These are phyloP conservation scores for Comarum palustre DNA, from an alignment of 306 rosid species.

Conservation along the genomic window DNA sequence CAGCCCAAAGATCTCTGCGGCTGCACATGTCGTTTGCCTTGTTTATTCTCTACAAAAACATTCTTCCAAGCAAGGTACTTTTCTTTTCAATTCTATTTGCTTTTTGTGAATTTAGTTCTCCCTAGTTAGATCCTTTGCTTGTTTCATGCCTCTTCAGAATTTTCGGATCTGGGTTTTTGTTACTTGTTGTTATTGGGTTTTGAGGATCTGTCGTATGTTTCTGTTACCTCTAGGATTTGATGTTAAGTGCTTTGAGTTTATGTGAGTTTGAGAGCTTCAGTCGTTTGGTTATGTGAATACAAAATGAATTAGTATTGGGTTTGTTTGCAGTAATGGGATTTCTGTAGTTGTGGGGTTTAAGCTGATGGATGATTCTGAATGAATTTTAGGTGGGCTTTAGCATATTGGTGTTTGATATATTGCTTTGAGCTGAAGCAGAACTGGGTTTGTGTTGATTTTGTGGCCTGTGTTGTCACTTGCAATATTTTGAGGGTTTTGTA, in stretches of 20 bases:
- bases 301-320: conserved; percentile 14
- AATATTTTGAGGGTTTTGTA: conserved; percentile 27
- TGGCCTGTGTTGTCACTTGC: conserved; percentile 14
- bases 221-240: conserved; percentile 20
- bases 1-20: conserved; percentile 46
- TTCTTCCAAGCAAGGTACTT: conserved; percentile 37
- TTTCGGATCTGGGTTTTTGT: conserved; percentile 32
- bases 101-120: conserved; percentile 9
- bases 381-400: conserved; percentile 17
- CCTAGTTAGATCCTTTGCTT: not conserved
- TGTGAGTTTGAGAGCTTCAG: not conserved
- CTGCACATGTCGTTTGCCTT: conserved; percentile 17
- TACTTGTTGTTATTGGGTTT: conserved; percentile 7
- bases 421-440: conserved; percentile 30
- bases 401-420: conserved; percentile 15
- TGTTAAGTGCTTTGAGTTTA: not conserved
- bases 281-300: conserved; percentile 11
- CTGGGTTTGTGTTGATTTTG: conserved; percentile 41
- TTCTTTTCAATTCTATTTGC: conserved; percentile 2
- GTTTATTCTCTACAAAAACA: conserved; percentile 5
- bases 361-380: not conserved
- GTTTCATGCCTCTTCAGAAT: not conserved
- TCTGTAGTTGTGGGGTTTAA: conserved; percentile 10
- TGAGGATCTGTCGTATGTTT: conserved; percentile 6
- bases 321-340: not conserved